These are phyloP conservation scores for Coniferiporia weirii DNA, from an alignment of 1,284 basidiomycete species.

Conservation along the genomic window DNA sequence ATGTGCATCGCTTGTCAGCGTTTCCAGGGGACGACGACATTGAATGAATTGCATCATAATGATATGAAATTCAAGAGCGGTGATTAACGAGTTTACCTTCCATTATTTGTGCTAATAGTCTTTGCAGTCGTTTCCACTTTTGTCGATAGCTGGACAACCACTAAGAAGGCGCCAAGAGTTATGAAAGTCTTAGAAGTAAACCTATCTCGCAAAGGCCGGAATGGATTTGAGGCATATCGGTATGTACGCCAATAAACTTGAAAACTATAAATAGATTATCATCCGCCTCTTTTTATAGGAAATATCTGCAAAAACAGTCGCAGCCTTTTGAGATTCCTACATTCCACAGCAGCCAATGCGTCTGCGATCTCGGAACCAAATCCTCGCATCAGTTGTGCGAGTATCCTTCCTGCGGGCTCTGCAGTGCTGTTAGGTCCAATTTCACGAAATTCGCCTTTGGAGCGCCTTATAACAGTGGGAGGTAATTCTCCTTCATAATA, in stretches of 20 bases:
- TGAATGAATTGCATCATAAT: constrained; percentile 37
- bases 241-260: constrained; percentile 23
- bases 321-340: constrained; percentile 39
- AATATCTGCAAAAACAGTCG: constrained; percentile 29
- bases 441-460: constrained; percentile 55
- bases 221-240: constrained; percentile 43
- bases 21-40: constrained; percentile 30
- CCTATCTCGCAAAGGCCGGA: constrained; percentile 31
- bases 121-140: constrained; percentile 34
- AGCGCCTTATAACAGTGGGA: constrained; percentile 41
- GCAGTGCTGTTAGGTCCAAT: constrained; percentile 47
- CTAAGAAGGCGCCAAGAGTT: constrained; percentile 32
- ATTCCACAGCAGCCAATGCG: constrained; percentile 57
- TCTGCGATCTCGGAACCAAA: constrained; percentile 57
- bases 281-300: constrained; percentile 20
- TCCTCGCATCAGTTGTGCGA: constrained; percentile 39
- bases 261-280: not conserved
- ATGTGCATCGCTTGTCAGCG: constrained; percentile 42
- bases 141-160: constrained; percentile 44
- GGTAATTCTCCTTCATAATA: constrained; percentile 29
- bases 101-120: constrained; percentile 6
- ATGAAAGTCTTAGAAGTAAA: constrained; percentile 50
- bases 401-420: constrained; percentile 58
- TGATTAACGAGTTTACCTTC: constrained; percentile 20
- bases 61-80: constrained; percentile 37